These are phyloP conservation scores for Fusarium sp. DNA, from an alignment of 2,329 filamentous ascomycete genomes.

Conservation along the genomic window DNA sequence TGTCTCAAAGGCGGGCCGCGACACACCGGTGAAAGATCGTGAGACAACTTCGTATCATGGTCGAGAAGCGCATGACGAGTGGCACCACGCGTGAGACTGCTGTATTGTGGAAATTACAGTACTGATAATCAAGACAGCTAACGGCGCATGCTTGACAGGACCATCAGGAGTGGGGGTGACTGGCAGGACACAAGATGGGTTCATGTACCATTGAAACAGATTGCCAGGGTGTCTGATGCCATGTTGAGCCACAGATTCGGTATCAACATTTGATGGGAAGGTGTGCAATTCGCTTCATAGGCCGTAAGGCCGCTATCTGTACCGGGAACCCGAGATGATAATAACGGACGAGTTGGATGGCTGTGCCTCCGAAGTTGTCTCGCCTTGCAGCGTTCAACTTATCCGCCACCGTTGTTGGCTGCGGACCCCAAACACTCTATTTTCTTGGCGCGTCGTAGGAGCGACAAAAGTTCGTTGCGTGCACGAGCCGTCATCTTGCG, in stretches of 20 bases:
- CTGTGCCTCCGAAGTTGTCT: background rate
- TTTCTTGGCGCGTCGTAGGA: conserved; percentile 4
- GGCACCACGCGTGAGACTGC: conserved; percentile 2
- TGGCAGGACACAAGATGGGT: conserved; percentile 6
- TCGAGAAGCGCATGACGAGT: conserved; percentile 12
- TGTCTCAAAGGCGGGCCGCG: conserved; percentile 12
- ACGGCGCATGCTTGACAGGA: background rate
- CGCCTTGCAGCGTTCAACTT: too few species aligned
- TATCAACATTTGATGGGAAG: background rate
- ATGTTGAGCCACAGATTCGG: conserved; percentile 24
- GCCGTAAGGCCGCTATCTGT: conserved; percentile 8
- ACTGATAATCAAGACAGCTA: background rate
- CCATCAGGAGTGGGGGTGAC: conserved; percentile 6
- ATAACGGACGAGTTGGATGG: background rate
- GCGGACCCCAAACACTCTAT: conserved; percentile 3
- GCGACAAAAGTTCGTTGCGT: conserved; percentile 19
- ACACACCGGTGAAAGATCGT: conserved; percentile 2
- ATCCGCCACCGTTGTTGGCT: conserved; percentile 14
- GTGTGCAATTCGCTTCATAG: background rate
- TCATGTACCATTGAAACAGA: conserved; percentile 15
- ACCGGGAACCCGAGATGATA: background rate
- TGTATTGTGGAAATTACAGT: conserved; percentile 4
- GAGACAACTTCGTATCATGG: background rate
- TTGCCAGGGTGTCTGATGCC: conserved; percentile 13
- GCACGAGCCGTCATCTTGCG: conserved; percentile 12